Evolutionary conservation across 2,329 filamentous ascomycete species (phyloP).

Genomic region (Juglanconis sp.): DNA sequence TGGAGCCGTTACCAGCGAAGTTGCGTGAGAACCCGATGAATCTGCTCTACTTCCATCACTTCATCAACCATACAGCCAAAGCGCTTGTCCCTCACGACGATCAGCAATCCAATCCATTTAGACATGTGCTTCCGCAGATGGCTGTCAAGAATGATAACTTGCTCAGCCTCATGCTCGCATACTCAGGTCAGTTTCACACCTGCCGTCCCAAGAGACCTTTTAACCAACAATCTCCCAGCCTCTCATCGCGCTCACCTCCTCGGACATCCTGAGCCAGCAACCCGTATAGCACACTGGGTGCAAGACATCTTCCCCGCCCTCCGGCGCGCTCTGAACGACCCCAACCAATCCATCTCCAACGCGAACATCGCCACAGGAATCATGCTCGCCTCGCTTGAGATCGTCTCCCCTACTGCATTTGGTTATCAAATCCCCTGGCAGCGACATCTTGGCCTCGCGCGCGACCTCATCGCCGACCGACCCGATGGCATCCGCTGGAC

Average conservation of each 20-base stretch:
- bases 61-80: constrained; percentile 77
- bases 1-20: constrained; percentile 46
- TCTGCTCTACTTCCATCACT: constrained; percentile 62
- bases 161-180: constrained; percentile 73
- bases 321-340: constrained; percentile 61
- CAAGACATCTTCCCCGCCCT: constrained; percentile 74
- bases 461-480: constrained; percentile 69
- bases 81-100: constrained; percentile 51
- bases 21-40: constrained; percentile 76
- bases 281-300: constrained; percentile 78
- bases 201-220: background rate
- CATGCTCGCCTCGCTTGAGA: constrained; percentile 80
- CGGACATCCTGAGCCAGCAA: constrained; percentile 68
- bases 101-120: constrained; percentile 50
- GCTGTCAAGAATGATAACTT: constrained; percentile 68
- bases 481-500: constrained; percentile 45
- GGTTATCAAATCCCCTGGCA: constrained; percentile 81
- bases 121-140: constrained; percentile 53
- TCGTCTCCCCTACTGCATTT: constrained; percentile 78
- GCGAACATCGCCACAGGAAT: constrained; percentile 77
- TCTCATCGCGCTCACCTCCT: constrained; percentile 75
- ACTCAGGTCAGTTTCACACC: constrained; percentile 49
- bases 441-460: constrained; percentile 70
- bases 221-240: constrained; percentile 39
- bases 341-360: constrained; percentile 63